Conservation (phyloP, 306 rosid species). For the Fragaria nilgerrensis region DNA sequence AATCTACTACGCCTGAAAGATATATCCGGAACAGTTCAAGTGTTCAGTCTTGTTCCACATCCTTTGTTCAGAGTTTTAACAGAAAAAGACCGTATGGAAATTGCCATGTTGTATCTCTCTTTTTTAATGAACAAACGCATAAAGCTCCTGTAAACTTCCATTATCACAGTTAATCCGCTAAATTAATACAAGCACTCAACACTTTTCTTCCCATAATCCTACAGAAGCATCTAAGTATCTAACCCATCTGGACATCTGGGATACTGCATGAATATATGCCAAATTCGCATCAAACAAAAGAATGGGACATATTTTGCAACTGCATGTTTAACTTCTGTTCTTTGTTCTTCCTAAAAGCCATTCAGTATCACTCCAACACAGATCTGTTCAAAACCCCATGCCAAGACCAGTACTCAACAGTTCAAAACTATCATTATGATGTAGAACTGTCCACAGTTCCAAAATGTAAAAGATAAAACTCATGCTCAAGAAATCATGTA, state of each 20-base stretch:
- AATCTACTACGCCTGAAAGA: neutral
- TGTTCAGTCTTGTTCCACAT: constrained; percentile 1
- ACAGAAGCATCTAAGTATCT: neutral
- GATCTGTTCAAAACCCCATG: neutral
- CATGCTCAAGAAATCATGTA: neutral
- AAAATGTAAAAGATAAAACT: neutral
- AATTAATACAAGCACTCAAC: neutral
- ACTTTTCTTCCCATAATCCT: neutral
- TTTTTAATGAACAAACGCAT: neutral
- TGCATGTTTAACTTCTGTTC: neutral
- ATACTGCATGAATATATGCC: neutral
- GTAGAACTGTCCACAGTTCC: neutral
- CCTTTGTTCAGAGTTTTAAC: neutral
- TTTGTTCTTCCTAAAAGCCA: neutral
- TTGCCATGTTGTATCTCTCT: neutral
- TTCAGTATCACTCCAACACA: neutral
- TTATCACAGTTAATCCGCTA: neutral
- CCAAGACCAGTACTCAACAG: neutral
- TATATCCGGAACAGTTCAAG: neutral
- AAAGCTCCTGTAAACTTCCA: neutral
- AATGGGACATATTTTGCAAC: neutral
- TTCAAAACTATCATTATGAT: neutral
- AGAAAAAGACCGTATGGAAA: neutral
- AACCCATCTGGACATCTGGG: neutral
- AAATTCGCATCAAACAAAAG: neutral